These are phyloP conservation scores for Berberis vulgaris DNA, from an alignment of 164 flowering plant genomes.

Conservation along the genomic window DNA sequence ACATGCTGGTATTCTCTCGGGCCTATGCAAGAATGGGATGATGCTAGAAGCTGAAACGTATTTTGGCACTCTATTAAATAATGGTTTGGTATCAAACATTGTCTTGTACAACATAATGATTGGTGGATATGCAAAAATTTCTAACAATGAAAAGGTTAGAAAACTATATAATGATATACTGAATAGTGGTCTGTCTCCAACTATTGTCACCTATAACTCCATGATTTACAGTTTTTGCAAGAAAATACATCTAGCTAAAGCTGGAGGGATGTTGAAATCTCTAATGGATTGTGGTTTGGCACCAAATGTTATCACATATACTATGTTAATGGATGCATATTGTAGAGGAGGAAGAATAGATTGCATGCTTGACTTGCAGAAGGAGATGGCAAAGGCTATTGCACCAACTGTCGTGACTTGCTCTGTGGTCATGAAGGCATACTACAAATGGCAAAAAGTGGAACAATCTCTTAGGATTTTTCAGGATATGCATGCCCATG, in stretches of 20 bases:
- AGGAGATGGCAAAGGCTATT: conserved; percentile 44
- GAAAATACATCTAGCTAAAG: conserved; percentile 29
- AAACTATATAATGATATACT: conserved; percentile 28
- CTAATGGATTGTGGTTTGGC: conserved; percentile 31
- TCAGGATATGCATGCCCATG: conserved; percentile 34
- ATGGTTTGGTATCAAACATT: conserved; percentile 18
- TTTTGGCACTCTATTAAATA: conserved; percentile 30
- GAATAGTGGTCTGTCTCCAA: conserved; percentile 44
- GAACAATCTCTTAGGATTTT: conserved; percentile 35
- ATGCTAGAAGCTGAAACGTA: conserved; percentile 44
- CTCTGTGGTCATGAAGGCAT: conserved; percentile 54
- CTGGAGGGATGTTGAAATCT: conserved; percentile 28
- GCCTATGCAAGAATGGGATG: conserved; percentile 43
- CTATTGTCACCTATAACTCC: conserved; percentile 62
- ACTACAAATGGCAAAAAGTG: conserved; percentile 40
- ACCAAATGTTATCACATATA: conserved; percentile 57
- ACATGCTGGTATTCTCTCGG: conserved; percentile 37
- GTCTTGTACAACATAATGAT: conserved; percentile 66
- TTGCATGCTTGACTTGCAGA: conserved; percentile 26
- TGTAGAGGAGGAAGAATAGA: conserved; percentile 32
- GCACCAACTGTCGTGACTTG: conserved; percentile 52
- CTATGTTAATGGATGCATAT: conserved; percentile 65
- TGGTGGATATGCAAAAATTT: conserved; percentile 55
- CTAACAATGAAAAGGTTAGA: conserved; percentile 36
- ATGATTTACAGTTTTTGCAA: conserved; percentile 69